Percentiles rank a stretch among this genome's conserved stretches.
Conservation (phyloP, 176 grass and related monocot species). For the Ananas comosus region DNA sequence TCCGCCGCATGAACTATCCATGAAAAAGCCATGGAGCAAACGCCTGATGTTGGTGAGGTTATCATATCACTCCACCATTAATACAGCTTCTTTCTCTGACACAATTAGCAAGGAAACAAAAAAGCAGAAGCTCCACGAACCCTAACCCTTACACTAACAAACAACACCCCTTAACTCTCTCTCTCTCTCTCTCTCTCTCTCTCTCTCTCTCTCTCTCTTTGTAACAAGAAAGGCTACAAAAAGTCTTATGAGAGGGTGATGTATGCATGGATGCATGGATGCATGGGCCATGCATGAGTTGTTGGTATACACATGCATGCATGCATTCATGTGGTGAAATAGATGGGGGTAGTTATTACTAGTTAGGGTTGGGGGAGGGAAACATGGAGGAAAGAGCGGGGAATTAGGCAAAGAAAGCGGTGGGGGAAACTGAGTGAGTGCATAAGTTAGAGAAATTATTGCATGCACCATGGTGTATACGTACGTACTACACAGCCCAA, state of each 20-base stretch:
- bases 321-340: neutral
- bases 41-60: neutral
- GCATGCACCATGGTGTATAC: too few species aligned
- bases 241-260: neutral
- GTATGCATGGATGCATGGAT: too few species aligned
- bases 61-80: constrained; percentile 1
- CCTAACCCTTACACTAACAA: neutral
- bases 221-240: neutral
- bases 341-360: too few species aligned
- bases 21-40: neutral
- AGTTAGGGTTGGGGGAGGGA: neutral
- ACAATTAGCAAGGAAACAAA: neutral
- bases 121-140: neutral
- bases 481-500: too few species aligned
- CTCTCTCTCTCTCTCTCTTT: neutral
- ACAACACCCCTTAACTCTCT: neutral
- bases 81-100: neutral
- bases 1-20: neutral
- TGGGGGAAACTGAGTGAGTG: neutral
- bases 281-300: too few species aligned
- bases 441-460: too few species aligned
- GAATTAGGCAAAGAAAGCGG: neutral
- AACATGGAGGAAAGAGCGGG: neutral
- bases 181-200: neutral
- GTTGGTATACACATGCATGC: neutral